Evolutionary conservation across 164 flowering plant species (phyloP).

Genomic region (Nelumbo lutea): DNA sequence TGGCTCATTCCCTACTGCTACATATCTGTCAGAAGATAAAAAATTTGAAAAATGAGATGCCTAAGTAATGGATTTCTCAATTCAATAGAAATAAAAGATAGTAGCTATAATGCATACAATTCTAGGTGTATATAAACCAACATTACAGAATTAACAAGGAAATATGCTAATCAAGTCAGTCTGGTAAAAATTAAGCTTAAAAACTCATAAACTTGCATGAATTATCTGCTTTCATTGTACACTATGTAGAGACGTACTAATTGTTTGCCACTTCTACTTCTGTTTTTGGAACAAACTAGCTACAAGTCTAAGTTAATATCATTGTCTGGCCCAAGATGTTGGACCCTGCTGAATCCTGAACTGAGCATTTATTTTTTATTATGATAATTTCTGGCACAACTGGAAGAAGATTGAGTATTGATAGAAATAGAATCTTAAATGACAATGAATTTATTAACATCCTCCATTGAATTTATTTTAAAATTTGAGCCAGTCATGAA

Average conservation of each 20-base stretch:
- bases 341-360: neutral
- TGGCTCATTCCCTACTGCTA: constrained; percentile 48
- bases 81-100: neutral
- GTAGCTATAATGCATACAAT: too few relatives aligned
- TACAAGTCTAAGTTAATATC: neutral
- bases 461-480: too few relatives aligned
- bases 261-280: too few relatives aligned
- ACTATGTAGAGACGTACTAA: too few relatives aligned
- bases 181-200: too few relatives aligned
- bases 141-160: too few relatives aligned
- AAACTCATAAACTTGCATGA: neutral
- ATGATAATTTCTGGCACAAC: neutral
- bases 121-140: too few relatives aligned
- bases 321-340: neutral
- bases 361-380: neutral
- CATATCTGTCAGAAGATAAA: constrained; percentile 25
- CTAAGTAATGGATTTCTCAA: neutral
- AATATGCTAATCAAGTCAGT: too few relatives aligned
- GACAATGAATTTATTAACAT: neutral
- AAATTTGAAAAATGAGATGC: neutral
- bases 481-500: too few relatives aligned
- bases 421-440: neutral
- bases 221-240: neutral
- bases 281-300: too few relatives aligned
- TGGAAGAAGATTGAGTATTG: neutral